phyloP scores from a whole-genome alignment of 768 basidiomycete species.

The Tylopilus vinaceipallidus region DNA sequence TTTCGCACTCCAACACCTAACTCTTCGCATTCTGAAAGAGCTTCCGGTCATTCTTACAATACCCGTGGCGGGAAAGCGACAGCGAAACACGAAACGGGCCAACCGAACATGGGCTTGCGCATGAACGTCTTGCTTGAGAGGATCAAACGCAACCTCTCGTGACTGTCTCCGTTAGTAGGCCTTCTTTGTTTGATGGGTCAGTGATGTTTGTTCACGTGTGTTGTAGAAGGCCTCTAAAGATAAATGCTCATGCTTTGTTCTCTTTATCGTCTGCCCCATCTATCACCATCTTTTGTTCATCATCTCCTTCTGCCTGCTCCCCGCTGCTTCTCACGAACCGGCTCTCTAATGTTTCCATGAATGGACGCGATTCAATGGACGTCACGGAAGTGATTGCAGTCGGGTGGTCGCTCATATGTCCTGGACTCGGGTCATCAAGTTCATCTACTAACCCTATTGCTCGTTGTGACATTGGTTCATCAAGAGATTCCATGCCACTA shows the following conservation, averaged over 20 bases:
- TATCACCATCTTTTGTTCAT: conserved; percentile 38
- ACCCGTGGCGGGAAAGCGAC: conserved; percentile 31
- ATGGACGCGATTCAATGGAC: conserved; percentile 43
- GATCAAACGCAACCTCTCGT: conserved; percentile 64
- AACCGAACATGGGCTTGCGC: conserved; percentile 80
- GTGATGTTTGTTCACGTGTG: conserved; percentile 1
- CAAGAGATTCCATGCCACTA: conserved; percentile 36
- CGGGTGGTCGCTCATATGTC: conserved; percentile 81
- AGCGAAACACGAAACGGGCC: conserved; percentile 34
- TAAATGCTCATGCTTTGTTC: conserved; percentile 54
- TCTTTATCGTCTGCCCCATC: conserved; percentile 49
- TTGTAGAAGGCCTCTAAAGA: no score
- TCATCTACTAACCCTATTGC: conserved; percentile 81
- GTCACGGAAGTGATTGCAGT: conserved; percentile 69
- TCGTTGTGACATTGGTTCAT: conserved; percentile 39
- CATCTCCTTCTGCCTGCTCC: conserved; percentile 25
- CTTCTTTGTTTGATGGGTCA: conserved; percentile 1
- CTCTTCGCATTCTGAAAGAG: conserved; percentile 33
- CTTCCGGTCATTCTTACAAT: conserved; percentile 8
- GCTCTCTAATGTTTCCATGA: conserved; percentile 54
- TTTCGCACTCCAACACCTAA: conserved; percentile 58
- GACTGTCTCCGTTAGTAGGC: conserved; percentile 13
- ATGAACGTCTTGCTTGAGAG: conserved; percentile 87
- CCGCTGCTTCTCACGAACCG: conserved; percentile 58
- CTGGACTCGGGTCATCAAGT: conserved; percentile 79